Evolutionary conservation across 331 rosid species (phyloP).

Genomic region (Erythrophleum ivorense): DNA sequence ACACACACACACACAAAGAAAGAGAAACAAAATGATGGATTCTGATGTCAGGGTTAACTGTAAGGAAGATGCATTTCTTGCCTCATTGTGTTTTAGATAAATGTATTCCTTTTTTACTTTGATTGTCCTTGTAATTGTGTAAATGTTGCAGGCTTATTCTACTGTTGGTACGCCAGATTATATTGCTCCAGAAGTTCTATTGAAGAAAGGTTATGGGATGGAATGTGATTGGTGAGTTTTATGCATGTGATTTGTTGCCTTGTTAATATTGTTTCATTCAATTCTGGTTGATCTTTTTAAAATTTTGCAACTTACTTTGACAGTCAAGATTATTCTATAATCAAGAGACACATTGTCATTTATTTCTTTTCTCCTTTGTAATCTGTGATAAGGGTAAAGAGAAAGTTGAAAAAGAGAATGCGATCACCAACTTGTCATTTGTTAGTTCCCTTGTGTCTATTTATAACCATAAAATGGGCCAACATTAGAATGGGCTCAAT

Average conservation of each 20-base stretch:
- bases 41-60: too few relatives aligned
- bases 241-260: neutral
- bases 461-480: neutral
- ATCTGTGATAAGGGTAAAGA: neutral
- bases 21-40: too few relatives aligned
- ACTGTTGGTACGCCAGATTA: conserved; percentile 99
- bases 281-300: conserved; percentile 23
- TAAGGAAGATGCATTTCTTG: neutral
- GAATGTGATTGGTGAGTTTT: conserved; percentile 94
- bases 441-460: too few relatives aligned
- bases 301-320: conserved; percentile 20
- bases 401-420: neutral
- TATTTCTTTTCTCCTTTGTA: neutral
- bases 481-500: neutral
- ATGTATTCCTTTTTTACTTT: neutral
- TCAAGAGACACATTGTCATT: neutral
- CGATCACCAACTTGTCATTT: neutral
- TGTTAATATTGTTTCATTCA: conserved; percentile 9
- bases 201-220: conserved; percentile 96
- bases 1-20: too few relatives aligned
- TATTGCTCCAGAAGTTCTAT: conserved; percentile 96
- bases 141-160: conserved; percentile 84
- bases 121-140: conserved; percentile 16
- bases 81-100: neutral
- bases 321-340: conserved; percentile 8